These are phyloP conservation scores for Xylaria sp. DNA, from an alignment of 2,329 filamentous ascomycete species.

Conservation along the genomic window DNA sequence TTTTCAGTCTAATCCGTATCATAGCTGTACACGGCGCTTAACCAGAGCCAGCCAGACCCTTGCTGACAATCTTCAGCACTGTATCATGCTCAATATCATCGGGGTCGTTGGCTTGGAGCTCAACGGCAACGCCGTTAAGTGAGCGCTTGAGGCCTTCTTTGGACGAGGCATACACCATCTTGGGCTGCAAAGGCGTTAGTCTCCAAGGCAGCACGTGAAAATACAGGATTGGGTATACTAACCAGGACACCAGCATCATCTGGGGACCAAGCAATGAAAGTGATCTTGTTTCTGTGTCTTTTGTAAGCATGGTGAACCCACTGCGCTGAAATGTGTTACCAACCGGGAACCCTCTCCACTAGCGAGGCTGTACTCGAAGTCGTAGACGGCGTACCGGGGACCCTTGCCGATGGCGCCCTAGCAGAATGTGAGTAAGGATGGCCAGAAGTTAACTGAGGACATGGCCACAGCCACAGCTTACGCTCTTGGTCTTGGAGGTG, in stretches of 20 bases:
- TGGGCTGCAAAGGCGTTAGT: constrained; percentile 61
- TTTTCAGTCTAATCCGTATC: constrained; percentile 29
- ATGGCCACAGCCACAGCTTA: constrained; percentile 50
- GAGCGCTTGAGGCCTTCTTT: constrained; percentile 86
- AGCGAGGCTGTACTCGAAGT: constrained; percentile 80
- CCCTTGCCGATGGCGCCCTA: constrained; percentile 71
- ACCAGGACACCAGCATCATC: constrained; percentile 85
- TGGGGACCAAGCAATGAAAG: constrained; percentile 82
- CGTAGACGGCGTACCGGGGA: constrained; percentile 85
- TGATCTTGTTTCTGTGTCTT: constrained; percentile 75
- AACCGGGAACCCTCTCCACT: constrained; percentile 78
- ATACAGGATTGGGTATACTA: constrained; percentile 46
- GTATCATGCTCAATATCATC: constrained; percentile 83
- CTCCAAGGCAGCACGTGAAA: neutral
- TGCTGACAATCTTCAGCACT: constrained; percentile 74
- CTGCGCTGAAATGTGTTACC: constrained; percentile 46
- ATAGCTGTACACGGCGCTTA: constrained; percentile 46
- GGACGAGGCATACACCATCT: constrained; percentile 91
- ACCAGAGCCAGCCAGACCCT: constrained; percentile 65
- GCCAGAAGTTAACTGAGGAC: constrained; percentile 28
- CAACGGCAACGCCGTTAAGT: constrained; percentile 77
- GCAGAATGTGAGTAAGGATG: constrained; percentile 51
- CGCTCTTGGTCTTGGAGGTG: constrained; percentile 76
- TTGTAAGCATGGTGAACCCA: constrained; percentile 26
- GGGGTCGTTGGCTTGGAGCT: constrained; percentile 85